These are phyloP conservation scores for Eutrema heterophyllum DNA, from an alignment of 345 rosid species.

Conservation along the genomic window DNA sequence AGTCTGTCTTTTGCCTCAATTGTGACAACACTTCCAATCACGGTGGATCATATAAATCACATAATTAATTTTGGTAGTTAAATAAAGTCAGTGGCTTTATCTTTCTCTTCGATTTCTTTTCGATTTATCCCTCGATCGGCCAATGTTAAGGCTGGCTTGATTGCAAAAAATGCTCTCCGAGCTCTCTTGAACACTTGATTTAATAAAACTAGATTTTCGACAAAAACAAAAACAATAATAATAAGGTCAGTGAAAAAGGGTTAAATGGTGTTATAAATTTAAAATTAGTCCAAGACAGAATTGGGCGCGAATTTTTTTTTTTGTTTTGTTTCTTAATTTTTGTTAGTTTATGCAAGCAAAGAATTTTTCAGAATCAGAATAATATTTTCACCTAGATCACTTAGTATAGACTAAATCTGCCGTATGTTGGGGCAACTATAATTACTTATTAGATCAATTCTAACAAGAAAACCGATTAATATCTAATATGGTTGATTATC, in stretches of 20 bases:
- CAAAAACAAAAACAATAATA: no score
- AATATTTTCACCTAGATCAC: not conserved
- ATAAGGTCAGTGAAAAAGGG: not conserved
- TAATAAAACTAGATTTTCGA: no score
- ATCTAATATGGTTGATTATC: not conserved
- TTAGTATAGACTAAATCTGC: not conserved
- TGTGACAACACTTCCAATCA: slow-evolving; percentile 12
- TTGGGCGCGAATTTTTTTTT: not conserved
- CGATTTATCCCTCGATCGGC: no score
- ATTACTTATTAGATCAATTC: not conserved
- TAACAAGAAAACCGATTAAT: not conserved
- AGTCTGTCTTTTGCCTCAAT: slow-evolving; percentile 40
- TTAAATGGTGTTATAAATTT: not conserved
- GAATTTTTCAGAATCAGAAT: not conserved
- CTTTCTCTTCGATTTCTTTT: no score
- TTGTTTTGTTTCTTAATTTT: no score
- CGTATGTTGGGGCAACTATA: slow-evolving; percentile 7
- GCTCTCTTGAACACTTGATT: no score
- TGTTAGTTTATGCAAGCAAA: not conserved
- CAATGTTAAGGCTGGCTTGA: no score
- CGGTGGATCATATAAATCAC: slow-evolving; percentile 1
- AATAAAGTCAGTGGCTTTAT: not conserved
- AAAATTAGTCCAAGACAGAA: not conserved
- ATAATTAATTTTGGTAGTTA: not conserved
- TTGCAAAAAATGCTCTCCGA: no score